These are phyloP conservation scores for Oxyria digyna DNA, from an alignment of 148 eudicot species.

Conservation along the genomic window DNA sequence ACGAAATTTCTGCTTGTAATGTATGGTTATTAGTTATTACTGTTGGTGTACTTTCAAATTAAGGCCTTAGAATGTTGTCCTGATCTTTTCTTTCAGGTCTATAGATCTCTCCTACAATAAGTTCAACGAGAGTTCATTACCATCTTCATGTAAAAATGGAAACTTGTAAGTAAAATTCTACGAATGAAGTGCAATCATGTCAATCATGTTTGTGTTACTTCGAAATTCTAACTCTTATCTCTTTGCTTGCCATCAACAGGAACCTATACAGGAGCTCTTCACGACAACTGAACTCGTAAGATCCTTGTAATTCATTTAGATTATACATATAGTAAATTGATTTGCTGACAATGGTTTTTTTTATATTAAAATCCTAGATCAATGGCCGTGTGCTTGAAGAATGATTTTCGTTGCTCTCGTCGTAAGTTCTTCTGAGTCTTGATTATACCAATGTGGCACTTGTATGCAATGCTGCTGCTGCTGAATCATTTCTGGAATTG, in stretches of 20 bases:
- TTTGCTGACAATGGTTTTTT: neutral
- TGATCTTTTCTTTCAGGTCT: neutral
- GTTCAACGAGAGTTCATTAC: too few species aligned
- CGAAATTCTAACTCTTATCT: neutral
- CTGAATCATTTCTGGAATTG: neutral
- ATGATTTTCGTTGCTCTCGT: constrained; percentile 17
- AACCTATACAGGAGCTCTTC: too few species aligned
- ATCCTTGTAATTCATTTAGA: neutral
- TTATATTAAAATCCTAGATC: constrained; percentile 17
- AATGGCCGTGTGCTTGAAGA: constrained; percentile 23
- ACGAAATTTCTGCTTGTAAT: neutral
- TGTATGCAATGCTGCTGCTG: neutral
- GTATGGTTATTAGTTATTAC: too few species aligned
- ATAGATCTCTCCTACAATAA: constrained; percentile 58
- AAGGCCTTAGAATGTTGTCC: neutral
- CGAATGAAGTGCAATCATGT: neutral
- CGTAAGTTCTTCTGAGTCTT: constrained; percentile 18
- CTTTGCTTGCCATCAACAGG: constrained; percentile 14
- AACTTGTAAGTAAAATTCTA: constrained; percentile 24
- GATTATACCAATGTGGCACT: neutral
- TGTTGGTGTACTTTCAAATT: neutral
- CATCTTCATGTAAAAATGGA: constrained; percentile 21
- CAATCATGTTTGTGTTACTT: neutral
- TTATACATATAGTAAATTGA: neutral
- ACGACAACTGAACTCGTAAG: constrained; percentile 2